Evolutionary conservation across 768 basidiomycete genomes (phyloP), one percentile per base, ranked within the genome.

Genomic region (Psilocybe azurescens): DNA sequence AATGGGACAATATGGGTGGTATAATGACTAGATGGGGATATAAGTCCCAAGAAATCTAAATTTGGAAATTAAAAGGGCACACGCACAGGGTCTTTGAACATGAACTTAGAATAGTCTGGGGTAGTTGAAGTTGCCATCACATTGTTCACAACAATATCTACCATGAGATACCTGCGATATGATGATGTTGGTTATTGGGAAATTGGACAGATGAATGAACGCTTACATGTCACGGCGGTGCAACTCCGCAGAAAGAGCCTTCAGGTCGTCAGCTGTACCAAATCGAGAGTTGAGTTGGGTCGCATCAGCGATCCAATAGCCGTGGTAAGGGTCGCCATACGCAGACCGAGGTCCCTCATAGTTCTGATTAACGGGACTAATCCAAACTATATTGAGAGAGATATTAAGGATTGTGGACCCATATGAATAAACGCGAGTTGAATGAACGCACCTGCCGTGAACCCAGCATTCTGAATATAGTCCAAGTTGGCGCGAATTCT

Each of bases 281-380:
- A 93, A 94, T 55, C 81, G 84, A 52, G 78, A 68, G 74, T 94
- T 94, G 44, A 94, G 80, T 64, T 82, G 68, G 61, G 86, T 78
- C 30, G 89, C 81, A 72, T 94, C 88, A 55, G 86, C 82, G 32
- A 86, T 81, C 92, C 93, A 94, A 75, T 94, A 94, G 16, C 93
- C 93, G 67, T 94, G 93, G 75, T 95, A 95, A 14, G 94, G 77
- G 67, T 93, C 90, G 18, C 93, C 91, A 71, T 93, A 94, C 0
- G 85, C 77, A 2, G 90, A 87, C 51, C 83, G 71, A 11, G 88
- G 85, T 0, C 91, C 90, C 39, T 90, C 75, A 62, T 90, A 92
- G 71, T 93, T 93, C 74, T 92, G 84, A 60, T 85, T 87, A 16
- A 94, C 83, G 10, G 93, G 93, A 62, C 89, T 91, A 62, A 93